Evolutionary conservation across 352 stramenopile species (phyloP).

Genomic region (Phytophthora pini): DNA sequence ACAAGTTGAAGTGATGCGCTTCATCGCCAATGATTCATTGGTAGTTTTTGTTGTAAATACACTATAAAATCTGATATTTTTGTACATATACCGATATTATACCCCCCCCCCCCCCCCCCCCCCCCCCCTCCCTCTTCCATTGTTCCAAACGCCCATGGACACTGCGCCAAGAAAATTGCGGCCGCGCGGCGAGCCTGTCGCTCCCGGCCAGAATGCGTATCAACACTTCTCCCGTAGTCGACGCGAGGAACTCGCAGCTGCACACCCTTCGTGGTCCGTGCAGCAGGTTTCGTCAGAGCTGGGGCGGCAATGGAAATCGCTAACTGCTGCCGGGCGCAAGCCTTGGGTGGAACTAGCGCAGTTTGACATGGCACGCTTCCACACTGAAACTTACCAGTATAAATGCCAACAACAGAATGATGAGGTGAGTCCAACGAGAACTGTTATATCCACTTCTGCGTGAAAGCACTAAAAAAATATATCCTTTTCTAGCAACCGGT

Average conservation of each 20-base stretch:
- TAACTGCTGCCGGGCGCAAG: conserved; percentile 46
- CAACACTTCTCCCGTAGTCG: conserved; percentile 54
- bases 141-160: conserved; percentile 15
- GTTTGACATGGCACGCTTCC: conserved; percentile 63
- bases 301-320: conserved; percentile 56
- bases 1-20: background rate
- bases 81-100: too few relatives aligned
- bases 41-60: background rate
- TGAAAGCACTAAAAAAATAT: background rate
- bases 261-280: conserved; percentile 49
- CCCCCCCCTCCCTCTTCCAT: background rate
- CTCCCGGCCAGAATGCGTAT: conserved; percentile 52
- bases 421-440: conserved; percentile 11
- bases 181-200: background rate
- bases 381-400: conserved; percentile 43
- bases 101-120: conserved; percentile 16
- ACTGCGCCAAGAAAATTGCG: background rate
- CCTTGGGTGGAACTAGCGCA: conserved; percentile 64
- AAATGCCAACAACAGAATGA: conserved; percentile 15
- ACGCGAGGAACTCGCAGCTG: conserved; percentile 37
- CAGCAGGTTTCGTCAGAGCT: conserved; percentile 61
- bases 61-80: too few relatives aligned
- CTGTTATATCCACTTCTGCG: background rate
- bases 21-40: background rate
- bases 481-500: conserved; percentile 7